phyloP scores from a whole-genome alignment of 2,329 filamentous ascomycete genomes.

The Cercospora sesami region DNA sequence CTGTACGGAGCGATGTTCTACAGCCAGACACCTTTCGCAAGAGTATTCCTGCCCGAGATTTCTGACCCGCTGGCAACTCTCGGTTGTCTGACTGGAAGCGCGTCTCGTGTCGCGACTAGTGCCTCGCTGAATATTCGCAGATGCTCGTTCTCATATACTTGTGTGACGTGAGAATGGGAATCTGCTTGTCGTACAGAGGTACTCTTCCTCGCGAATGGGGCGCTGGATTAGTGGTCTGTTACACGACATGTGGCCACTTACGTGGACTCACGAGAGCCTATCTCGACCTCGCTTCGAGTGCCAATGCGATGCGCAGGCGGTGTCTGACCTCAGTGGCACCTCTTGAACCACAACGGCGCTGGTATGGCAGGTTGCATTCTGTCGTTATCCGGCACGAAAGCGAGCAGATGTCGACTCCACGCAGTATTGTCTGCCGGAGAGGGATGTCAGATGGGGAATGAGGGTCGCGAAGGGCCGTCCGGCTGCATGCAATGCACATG shows the following conservation, averaged over 20 bases:
- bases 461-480: neutral
- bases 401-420: neutral
- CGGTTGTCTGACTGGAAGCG: neutral
- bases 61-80: neutral
- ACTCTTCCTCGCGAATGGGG: neutral
- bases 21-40: neutral
- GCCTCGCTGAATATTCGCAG: neutral
- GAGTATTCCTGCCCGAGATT: neutral
- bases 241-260: constrained; percentile 1
- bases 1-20: neutral
- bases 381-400: neutral
- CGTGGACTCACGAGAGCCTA: constrained; percentile 14
- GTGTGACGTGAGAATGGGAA: neutral
- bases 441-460: neutral
- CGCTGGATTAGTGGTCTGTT: neutral
- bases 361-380: neutral
- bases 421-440: neutral
- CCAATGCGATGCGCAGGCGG: constrained; percentile 5
- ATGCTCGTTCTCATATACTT: neutral
- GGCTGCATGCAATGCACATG: neutral
- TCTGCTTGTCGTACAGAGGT: neutral
- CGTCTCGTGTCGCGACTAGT: neutral
- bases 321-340: neutral
- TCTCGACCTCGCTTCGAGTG: constrained; percentile 11
- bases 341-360: neutral